phyloP scores from a whole-genome alignment of 108 stramenopile species.

The Fragilaria crotonensis region DNA sequence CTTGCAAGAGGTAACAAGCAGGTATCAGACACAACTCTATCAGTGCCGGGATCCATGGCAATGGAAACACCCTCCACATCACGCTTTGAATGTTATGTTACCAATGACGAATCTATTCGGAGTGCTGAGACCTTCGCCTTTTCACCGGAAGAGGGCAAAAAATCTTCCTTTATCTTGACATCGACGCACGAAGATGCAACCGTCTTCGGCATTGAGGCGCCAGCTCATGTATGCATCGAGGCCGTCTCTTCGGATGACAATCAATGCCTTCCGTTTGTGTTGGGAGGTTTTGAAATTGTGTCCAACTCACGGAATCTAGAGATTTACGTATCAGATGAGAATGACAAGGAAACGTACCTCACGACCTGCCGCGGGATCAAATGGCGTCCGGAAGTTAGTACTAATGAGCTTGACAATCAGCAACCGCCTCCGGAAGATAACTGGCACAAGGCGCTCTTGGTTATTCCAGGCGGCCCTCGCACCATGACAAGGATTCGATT shows the following conservation, averaged over 20 bases:
- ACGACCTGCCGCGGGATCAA: not conserved
- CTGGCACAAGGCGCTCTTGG: no score
- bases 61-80: no score
- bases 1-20: no score
- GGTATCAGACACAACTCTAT: no score
- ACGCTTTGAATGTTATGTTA: not conserved
- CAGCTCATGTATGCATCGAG: constrained; percentile 1
- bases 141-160: constrained; percentile 4
- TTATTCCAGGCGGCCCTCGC: constrained; percentile 2
- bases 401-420: no score
- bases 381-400: no score
- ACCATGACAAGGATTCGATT: not conserved
- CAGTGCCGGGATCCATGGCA: no score
- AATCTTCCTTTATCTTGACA: constrained; percentile 1
- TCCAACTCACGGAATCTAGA: constrained; percentile 6
- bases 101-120: not conserved
- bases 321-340: not conserved
- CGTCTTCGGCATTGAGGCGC: not conserved
- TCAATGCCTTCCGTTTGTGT: constrained; percentile 1
- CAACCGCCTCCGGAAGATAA: no score
- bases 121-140: not conserved
- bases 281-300: constrained; percentile 4
- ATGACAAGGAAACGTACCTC: constrained; percentile 3
- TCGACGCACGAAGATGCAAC: not conserved
- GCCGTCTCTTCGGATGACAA: no score